phyloP scores from a whole-genome alignment of 305 asterid genomes.

The Solanum chacoense region DNA sequence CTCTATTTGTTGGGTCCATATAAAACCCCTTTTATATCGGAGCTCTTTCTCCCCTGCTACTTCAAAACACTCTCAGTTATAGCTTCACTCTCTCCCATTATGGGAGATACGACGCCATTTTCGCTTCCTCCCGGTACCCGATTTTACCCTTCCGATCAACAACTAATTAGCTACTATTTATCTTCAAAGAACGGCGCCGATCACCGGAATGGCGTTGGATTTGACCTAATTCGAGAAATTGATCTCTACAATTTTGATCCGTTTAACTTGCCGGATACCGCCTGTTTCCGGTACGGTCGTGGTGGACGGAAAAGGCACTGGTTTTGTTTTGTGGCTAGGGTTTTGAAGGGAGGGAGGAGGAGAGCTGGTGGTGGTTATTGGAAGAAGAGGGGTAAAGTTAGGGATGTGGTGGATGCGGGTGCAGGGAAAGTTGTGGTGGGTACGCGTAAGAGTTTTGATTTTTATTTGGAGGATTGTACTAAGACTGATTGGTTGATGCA shows the following conservation, averaged over 20 bases:
- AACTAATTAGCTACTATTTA: slow-evolving; percentile 24
- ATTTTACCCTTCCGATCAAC: slow-evolving; percentile 30
- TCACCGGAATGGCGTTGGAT: background rate
- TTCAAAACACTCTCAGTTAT: background rate
- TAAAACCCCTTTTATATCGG: background rate
- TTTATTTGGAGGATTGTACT: slow-evolving; percentile 17
- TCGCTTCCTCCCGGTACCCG: slow-evolving; percentile 22
- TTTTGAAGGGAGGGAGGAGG: slow-evolving; percentile 9
- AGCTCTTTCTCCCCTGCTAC: background rate
- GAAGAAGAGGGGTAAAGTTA: slow-evolving; percentile 16
- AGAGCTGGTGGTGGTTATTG: slow-evolving; percentile 26
- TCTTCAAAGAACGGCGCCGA: slow-evolving; percentile 13
- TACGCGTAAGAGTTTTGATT: slow-evolving; percentile 21
- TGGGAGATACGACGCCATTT: slow-evolving; percentile 18
- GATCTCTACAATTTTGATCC: slow-evolving; percentile 28
- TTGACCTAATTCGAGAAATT: slow-evolving; percentile 21
- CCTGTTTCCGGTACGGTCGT: slow-evolving; percentile 22
- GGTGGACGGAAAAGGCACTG: slow-evolving; percentile 26
- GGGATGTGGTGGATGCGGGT: slow-evolving; percentile 19
- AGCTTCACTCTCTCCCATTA: background rate
- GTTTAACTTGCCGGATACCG: slow-evolving; percentile 14
- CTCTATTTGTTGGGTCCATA: background rate
- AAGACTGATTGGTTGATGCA: slow-evolving; percentile 32
- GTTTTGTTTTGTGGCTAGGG: slow-evolving; percentile 23
- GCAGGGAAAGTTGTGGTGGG: slow-evolving; percentile 24